Conservation (phyloP, 352 stramenopile genomes). For the Globisporangium orthogonon region DNA sequence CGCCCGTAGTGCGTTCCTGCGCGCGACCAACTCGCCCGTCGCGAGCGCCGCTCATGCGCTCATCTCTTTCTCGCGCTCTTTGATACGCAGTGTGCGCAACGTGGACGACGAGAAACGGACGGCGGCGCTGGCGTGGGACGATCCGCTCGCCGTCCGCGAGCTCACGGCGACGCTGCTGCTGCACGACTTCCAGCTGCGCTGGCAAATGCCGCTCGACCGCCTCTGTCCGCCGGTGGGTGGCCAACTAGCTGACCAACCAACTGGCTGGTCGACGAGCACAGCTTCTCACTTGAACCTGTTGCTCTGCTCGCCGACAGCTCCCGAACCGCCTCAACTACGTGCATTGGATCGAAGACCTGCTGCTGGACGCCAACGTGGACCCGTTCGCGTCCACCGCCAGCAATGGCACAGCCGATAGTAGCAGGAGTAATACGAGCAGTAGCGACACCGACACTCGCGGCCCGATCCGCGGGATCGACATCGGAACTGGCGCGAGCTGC, state of each 20-base stretch:
- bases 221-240: conserved; percentile 89
- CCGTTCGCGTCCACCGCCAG: conserved; percentile 15
- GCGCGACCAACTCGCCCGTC: too few species aligned
- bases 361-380: conserved; percentile 40
- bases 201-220: conserved; percentile 87
- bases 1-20: conserved; percentile 44
- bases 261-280: not conserved
- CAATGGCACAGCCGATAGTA: conserved; percentile 1
- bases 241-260: not conserved
- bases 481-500: conserved; percentile 93
- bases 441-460: not conserved
- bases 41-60: too few species aligned
- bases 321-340: conserved; percentile 94
- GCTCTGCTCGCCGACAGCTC: conserved; percentile 30
- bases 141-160: conserved; percentile 69
- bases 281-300: not conserved
- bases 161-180: conserved; percentile 90
- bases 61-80: not conserved
- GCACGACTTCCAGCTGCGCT: conserved; percentile 88
- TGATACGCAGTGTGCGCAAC: conserved; percentile 39
- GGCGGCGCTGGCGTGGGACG: conserved; percentile 60
- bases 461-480: conserved; percentile 84
- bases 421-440: conserved; percentile 4
- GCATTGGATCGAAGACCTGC: conserved; percentile 92
- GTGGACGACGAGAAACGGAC: conserved; percentile 50